phyloP scores from a whole-genome alignment of 2,329 filamentous ascomycete genomes.

The Bipolaris cookei region DNA sequence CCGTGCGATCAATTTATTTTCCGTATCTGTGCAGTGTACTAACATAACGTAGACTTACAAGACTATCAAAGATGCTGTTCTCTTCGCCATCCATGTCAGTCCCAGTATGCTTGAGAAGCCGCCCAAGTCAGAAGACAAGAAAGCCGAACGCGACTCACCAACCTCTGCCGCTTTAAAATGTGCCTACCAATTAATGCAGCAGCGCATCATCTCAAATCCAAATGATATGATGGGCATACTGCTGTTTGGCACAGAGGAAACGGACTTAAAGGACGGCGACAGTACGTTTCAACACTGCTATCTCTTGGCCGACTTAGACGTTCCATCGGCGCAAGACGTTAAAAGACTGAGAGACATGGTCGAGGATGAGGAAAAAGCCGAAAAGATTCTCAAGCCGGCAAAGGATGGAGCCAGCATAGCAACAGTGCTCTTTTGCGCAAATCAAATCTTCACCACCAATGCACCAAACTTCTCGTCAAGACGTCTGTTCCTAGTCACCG shows the following conservation, averaged over 20 bases:
- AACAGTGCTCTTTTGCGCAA: conserved; percentile 91
- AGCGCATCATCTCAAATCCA: conserved; percentile 95
- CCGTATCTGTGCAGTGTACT: conserved; percentile 8
- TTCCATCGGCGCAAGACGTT: conserved; percentile 86
- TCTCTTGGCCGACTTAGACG: conserved; percentile 82
- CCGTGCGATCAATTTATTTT: conserved; percentile 51
- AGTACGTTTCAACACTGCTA: conserved; percentile 88
- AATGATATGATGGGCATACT: conserved; percentile 97
- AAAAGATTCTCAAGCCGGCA: conserved; percentile 72
- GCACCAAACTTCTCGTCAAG: conserved; percentile 93
- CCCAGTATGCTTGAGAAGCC: conserved; percentile 79
- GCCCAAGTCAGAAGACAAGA: conserved; percentile 67
- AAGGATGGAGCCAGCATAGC: conserved; percentile 77
- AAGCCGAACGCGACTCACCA: conserved; percentile 77
- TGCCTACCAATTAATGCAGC: conserved; percentile 94
- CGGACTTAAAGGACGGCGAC: conserved; percentile 55
- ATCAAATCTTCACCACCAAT: conserved; percentile 94
- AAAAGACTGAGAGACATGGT: conserved; percentile 77
- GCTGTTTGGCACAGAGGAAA: conserved; percentile 86
- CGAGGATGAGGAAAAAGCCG: conserved; percentile 76
- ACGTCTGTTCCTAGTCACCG: conserved; percentile 92
- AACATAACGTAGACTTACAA: conserved; percentile 71
- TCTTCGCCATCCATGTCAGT: conserved; percentile 93
- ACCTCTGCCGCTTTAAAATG: conserved; percentile 87
- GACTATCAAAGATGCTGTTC: conserved; percentile 93